Evolutionary conservation across 495 filamentous ascomycete genomes (phyloP).

Genomic region (Hypoxylon crocopeplum): DNA sequence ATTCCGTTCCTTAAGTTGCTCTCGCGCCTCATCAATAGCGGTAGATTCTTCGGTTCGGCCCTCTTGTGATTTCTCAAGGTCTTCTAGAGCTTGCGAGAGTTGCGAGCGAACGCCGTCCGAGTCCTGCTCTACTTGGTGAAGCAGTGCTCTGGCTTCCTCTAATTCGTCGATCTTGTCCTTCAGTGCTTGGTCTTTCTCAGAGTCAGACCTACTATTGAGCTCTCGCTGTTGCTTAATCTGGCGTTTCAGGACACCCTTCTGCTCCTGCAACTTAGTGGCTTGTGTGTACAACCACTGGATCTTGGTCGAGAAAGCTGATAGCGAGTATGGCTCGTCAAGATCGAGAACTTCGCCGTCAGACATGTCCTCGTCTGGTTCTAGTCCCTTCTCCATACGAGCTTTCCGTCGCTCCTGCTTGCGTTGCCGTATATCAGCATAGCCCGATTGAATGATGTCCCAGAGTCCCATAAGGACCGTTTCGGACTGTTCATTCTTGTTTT

Average conservation of each 20-base stretch:
- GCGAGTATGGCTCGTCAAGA: constrained; percentile 66
- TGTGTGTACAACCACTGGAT: constrained; percentile 76
- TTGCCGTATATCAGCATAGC: constrained; percentile 64
- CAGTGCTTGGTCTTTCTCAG: constrained; percentile 66
- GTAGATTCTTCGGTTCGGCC: constrained; percentile 44
- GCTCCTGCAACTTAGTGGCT: constrained; percentile 72
- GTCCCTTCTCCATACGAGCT: constrained; percentile 50
- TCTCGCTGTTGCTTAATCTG: constrained; percentile 94
- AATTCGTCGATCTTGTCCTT: constrained; percentile 58
- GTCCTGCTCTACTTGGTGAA: constrained; percentile 57
- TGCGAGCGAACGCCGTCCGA: constrained; percentile 52
- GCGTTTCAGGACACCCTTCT: constrained; percentile 81
- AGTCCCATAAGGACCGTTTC: constrained; percentile 69
- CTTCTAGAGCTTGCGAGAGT: constrained; percentile 59
- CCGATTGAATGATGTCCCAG: constrained; percentile 74
- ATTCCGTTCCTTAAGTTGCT: constrained; percentile 59
- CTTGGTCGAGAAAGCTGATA: constrained; percentile 73
- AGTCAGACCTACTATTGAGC: constrained; percentile 71
- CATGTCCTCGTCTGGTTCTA: constrained; percentile 52
- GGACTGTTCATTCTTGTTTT: constrained; percentile 58
- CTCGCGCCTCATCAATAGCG: constrained; percentile 48
- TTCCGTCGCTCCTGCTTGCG: constrained; percentile 58
- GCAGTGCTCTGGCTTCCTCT: constrained; percentile 55
- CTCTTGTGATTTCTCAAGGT: constrained; percentile 56
- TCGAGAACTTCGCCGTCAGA: constrained; percentile 58